These are phyloP conservation scores for Oryza meridionalis DNA, from an alignment of 176 grass and related monocot species.

Conservation along the genomic window DNA sequence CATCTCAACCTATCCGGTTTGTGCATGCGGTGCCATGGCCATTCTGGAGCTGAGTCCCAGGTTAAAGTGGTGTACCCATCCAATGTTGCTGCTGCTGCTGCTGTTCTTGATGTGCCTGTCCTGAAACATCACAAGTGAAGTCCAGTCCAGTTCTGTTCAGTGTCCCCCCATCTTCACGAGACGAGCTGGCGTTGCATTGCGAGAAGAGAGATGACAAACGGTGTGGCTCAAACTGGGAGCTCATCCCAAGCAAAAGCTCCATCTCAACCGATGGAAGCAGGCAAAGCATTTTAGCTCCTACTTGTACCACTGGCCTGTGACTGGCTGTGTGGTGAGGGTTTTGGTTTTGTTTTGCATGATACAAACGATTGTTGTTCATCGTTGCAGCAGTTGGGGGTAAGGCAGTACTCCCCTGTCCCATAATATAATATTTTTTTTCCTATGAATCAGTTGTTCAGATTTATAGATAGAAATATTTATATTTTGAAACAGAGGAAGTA, in stretches of 20 bases:
- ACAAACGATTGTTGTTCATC: not conserved
- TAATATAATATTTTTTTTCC: no score
- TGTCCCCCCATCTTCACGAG: not conserved
- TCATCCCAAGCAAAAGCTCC: not conserved
- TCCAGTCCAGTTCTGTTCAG: constrained; percentile 23
- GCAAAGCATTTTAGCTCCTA: not conserved
- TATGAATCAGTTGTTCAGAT: no score
- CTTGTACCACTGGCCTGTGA: constrained; percentile 21
- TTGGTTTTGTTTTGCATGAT: not conserved
- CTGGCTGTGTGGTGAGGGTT: not conserved
- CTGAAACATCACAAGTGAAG: constrained; percentile 36
- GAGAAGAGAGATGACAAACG: not conserved
- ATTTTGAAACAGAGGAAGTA: no score
- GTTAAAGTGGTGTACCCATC: constrained; percentile 7
- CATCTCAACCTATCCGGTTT: constrained; percentile 14
- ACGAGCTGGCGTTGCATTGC: not conserved
- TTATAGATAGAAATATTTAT: no score
- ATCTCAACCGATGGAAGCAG: not conserved
- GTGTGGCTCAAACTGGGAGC: not conserved
- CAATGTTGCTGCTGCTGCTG: constrained; percentile 33
- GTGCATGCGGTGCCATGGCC: constrained; percentile 7
- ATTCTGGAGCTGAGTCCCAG: constrained; percentile 41
- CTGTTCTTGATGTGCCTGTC: constrained; percentile 37
- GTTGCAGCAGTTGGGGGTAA: not conserved
- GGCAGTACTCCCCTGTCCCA: no score